phyloP scores from a whole-genome alignment of 345 rosid species.

The Conringia planisiliqua region DNA sequence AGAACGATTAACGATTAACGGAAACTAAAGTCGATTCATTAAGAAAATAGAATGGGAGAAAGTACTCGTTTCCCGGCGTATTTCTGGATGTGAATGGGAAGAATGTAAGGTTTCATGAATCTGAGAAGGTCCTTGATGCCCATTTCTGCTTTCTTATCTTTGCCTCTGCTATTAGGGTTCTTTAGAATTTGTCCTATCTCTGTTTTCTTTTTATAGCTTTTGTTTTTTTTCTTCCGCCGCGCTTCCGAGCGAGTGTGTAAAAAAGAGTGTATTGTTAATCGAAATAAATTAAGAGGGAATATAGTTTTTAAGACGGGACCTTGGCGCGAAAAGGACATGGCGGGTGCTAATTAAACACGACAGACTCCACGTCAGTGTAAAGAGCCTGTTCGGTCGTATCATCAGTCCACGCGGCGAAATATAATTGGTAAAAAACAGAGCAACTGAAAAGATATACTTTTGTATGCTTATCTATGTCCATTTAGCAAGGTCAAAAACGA shows the following conservation, averaged over 20 bases:
- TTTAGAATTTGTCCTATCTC: not conserved
- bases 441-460: not conserved
- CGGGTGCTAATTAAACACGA: conserved; percentile 12
- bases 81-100: conserved; percentile 70
- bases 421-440: not conserved
- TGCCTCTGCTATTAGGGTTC: conserved; percentile 30
- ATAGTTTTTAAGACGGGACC: not conserved
- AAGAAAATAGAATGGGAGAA: not conserved
- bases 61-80: conserved; percentile 73
- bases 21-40: not conserved
- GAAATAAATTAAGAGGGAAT: not conserved
- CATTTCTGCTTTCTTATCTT: conserved; percentile 43
- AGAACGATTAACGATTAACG: not conserved
- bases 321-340: conserved; percentile 24
- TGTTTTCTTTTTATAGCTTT: not conserved
- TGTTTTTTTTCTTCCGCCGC: not conserved
- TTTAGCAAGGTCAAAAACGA: not conserved
- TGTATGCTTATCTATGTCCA: not conserved
- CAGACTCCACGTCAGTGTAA: not conserved
- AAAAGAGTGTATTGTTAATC: not conserved
- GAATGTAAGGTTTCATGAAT: conserved; percentile 80
- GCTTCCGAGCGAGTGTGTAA: not conserved
- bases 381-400: not conserved
- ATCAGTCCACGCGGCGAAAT: not conserved
- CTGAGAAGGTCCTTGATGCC: conserved; percentile 88